Percentiles rank a stretch among this genome's conserved stretches.
These are phyloP conservation scores for Colletotrichum agaves DNA, from an alignment of 2,329 filamentous ascomycete species.

Conservation along the genomic window DNA sequence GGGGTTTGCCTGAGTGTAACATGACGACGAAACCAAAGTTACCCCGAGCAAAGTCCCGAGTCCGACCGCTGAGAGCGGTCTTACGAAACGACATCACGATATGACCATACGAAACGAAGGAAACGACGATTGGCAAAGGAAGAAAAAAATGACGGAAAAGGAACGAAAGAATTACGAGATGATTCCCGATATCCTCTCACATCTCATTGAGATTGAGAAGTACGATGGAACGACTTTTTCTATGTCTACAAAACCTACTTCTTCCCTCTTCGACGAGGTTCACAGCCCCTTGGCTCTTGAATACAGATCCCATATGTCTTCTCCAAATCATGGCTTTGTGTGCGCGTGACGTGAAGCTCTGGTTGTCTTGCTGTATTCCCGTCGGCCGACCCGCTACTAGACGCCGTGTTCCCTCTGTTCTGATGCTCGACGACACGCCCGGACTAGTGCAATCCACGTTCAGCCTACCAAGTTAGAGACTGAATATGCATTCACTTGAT, in stretches of 20 bases:
- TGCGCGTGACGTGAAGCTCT: too few species aligned
- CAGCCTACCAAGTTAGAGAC: too few species aligned
- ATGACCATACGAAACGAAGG: slow-evolving; percentile 12
- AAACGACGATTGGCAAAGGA: neutral
- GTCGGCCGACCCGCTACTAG: too few species aligned
- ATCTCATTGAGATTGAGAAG: slow-evolving; percentile 13
- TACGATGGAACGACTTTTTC: slow-evolving; percentile 32
- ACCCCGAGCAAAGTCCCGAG: slow-evolving; percentile 25
- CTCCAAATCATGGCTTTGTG: neutral
- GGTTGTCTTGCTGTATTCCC: too few species aligned
- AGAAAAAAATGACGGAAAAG: slow-evolving; percentile 16
- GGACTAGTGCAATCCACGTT: too few species aligned
- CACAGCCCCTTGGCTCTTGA: slow-evolving; percentile 29
- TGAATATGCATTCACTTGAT: too few species aligned
- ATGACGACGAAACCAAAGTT: neutral
- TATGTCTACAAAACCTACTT: slow-evolving; percentile 30
- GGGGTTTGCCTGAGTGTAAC: slow-evolving; percentile 26
- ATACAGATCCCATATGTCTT: slow-evolving; percentile 33
- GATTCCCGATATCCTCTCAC: slow-evolving; percentile 10
- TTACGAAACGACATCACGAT: slow-evolving; percentile 6
- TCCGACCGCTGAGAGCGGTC: neutral
- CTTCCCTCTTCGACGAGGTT: slow-evolving; percentile 28
- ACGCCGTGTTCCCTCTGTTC: too few species aligned
- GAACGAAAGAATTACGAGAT: slow-evolving; percentile 20
- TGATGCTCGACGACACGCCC: too few species aligned